phyloP scores from a whole-genome alignment of 2,329 filamentous ascomycete genomes.

The Alternaria sp. region DNA sequence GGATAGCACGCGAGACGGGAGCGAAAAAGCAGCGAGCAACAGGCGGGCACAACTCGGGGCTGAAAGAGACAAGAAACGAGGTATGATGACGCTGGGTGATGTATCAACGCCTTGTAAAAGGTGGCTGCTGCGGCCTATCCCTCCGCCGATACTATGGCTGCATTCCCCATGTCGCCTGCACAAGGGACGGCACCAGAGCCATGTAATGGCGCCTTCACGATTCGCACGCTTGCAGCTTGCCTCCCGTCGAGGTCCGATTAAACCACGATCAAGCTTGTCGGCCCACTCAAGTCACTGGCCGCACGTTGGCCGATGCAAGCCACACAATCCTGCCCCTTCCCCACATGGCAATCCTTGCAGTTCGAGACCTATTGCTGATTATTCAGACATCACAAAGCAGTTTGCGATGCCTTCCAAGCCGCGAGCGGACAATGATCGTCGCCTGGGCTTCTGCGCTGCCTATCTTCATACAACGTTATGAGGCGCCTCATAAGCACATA shows the following conservation, averaged over 20 bases:
- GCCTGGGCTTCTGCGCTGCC: not conserved
- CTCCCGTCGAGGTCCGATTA: constrained; percentile 17
- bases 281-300: constrained; percentile 18
- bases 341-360: constrained; percentile 33
- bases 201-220: constrained; percentile 36
- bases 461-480: constrained; percentile 1
- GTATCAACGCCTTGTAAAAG: constrained; percentile 14
- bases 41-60: constrained; percentile 1
- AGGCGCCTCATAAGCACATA: constrained; percentile 4
- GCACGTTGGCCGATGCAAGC: constrained; percentile 18
- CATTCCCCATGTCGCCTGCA: constrained; percentile 14
- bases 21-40: constrained; percentile 1
- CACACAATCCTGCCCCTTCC: constrained; percentile 19
- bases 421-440: not conserved
- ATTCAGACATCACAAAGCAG: constrained; percentile 48
- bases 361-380: constrained; percentile 31
- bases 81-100: constrained; percentile 17
- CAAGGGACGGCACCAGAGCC: constrained; percentile 26
- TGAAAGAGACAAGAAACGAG: constrained; percentile 12
- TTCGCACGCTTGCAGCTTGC: constrained; percentile 22
- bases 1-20: constrained; percentile 18
- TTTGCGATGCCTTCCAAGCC: not conserved
- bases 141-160: constrained; percentile 8
- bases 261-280: constrained; percentile 11
- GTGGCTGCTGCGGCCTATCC: constrained; percentile 16